Base-by-base conservation (phyloP, 768 basidiomycete species). In the Termitomyces eurrhizus region DNA sequence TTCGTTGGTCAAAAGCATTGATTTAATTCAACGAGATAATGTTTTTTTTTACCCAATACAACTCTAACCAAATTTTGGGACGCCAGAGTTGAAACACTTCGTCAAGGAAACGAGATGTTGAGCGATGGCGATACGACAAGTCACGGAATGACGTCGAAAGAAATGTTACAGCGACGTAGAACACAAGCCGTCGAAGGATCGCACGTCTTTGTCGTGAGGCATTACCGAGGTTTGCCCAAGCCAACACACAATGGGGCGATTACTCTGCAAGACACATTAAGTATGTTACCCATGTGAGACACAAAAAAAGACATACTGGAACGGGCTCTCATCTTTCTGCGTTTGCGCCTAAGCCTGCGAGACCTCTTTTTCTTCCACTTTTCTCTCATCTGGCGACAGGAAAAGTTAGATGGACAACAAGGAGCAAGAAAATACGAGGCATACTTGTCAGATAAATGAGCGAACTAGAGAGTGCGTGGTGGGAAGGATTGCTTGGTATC, bases 291-390 rank as follows among this genome's bases (percentile, higher is more conserved):
- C 2, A 18, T 14, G 7, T 51, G 56, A 59, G 16, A 51, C 21
- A 48, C 12, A 9, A 54, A 33, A 54, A 18, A 8, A 67, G 46
- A 88, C 92, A 66, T 68, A 93, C 92, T 93, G 83, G 92, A 93
- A 78, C 92, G 92, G 64, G 92, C 92, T 75, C 92, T 86, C 92
- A 93, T 93, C 84, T 94, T 94, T 89, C 92, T 88, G 83, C 92
- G 90, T 73, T 94, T 94, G 77, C 92, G 89, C 73, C 92, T 83
- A 80, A 94, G 92, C 73, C 92, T 90, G 75, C 92, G 87, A 65
- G 92, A 92, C 74, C 92, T 85, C 83, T 94, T 94, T 80, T 94
- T 94, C 87, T 93, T 93, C 92, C 92, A 93, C 88, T 93, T 93
- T 78, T 93, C 92, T 90, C 92, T 92, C 92, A 93, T 93, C 65